Evolutionary conservation across 2,329 filamentous ascomycete genomes (phyloP).

Genomic region (Diaporthe ampelina): DNA sequence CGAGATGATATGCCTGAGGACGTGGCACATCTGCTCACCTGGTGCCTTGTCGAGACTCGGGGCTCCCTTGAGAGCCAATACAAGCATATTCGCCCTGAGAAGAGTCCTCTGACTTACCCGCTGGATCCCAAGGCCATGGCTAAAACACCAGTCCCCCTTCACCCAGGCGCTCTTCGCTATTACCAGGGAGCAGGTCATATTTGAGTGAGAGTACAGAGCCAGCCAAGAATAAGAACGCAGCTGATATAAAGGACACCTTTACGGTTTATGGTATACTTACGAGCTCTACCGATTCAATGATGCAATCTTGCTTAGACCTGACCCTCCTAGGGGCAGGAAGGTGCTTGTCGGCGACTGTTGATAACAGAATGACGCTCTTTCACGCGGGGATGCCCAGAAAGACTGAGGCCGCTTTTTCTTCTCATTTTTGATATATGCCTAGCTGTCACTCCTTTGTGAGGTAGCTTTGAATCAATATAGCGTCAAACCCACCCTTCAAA

Average conservation of each 20-base stretch:
- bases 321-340: no score
- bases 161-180: neutral
- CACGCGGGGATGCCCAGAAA: no score
- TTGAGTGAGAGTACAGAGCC: neutral
- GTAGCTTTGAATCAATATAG: neutral
- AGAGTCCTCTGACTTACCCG: neutral
- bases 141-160: neutral
- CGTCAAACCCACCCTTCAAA: neutral
- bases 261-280: no score
- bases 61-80: conserved; percentile 1
- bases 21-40: neutral
- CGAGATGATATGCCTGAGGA: neutral
- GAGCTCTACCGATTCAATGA: no score
- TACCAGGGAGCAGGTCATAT: neutral
- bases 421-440: no score
- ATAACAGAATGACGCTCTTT: no score
- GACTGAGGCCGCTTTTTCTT: no score
- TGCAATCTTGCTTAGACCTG: no score
- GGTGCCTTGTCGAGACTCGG: neutral
- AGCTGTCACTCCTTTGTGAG: no score
- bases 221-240: no score
- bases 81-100: neutral
- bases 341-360: no score
- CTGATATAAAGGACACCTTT: no score
- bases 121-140: neutral